Base-by-base conservation (phyloP, 2,329 filamentous ascomycete species). In the Phaeosphaeriaceae sp. region DNA sequence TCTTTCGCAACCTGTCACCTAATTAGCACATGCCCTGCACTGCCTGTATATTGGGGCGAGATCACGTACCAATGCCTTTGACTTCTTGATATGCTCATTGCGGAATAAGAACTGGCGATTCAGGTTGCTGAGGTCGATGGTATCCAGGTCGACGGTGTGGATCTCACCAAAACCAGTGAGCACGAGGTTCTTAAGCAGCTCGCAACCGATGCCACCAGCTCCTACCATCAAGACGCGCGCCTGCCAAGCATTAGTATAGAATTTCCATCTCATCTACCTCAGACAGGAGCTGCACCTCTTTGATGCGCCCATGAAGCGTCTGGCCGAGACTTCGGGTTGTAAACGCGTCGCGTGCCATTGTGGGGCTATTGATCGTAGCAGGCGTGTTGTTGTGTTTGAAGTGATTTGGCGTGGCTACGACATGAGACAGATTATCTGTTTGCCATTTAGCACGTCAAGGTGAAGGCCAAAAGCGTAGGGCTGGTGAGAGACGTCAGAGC, bases 51-150 rank as follows among this genome's bases (percentile, higher is more conserved):
- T 35, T 44, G 11, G 7, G 11, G 6, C 11, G n/a, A 23, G 1
- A 13, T 30, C 20, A 12, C 85, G 57, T 80, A 94, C 92, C 76
- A 96, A 76, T 42, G 94, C 92, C 72, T 99, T 99, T 1, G 93
- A 86, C 74, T 96, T 96, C 76, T 97, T 97, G 76, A 99, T 97
- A 69, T 99, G 94, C 72, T 97, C 92, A 66, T 93, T 88, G 53
- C 92, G 85, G 74, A 99, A 99, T 39, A 99, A 86, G 67, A 99
- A 99, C 74, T 99, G 94, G 46, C 94, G 89, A 66, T 99, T 99
- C 42, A 99, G 83, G 71, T 99, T 99, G 77, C 92, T 96, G 17
- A 99, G 82, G 71, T 99, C 94, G 76, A 99, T 97, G 1, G 94
- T 99, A 74, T 99, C 94, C 52, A 99, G 88, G 74, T 99, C 94